phyloP scores from a whole-genome alignment of 2,329 filamentous ascomycete species.

The Neofusicoccum laricinum region DNA sequence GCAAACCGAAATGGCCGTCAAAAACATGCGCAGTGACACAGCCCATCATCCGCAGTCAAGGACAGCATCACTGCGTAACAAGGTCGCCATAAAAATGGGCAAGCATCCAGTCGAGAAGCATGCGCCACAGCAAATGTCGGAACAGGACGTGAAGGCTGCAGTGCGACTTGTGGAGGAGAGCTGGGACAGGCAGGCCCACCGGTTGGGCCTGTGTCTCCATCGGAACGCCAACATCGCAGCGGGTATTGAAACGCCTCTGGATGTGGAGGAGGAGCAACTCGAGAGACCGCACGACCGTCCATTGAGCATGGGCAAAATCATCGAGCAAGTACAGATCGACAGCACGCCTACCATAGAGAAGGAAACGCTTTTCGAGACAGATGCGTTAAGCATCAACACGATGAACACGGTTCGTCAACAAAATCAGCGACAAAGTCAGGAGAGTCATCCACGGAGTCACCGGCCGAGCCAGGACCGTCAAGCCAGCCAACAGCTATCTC shows the following conservation, averaged over 20 bases:
- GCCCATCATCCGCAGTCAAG: conserved; percentile 30
- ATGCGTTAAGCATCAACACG: neutral
- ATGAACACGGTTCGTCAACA: neutral
- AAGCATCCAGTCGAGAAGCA: conserved; percentile 26
- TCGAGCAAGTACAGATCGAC: conserved; percentile 45
- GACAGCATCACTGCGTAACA: conserved; percentile 32
- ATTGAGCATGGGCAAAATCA: conserved; percentile 38
- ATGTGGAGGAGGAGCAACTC: conserved; percentile 46
- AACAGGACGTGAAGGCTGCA: conserved; percentile 51
- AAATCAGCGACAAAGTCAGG: neutral
- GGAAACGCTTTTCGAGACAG: neutral
- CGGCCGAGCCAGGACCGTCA: neutral
- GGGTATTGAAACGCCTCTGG: conserved; percentile 41
- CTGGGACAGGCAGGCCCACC: conserved; percentile 49
- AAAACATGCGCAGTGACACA: conserved; percentile 45
- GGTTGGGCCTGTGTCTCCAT: conserved; percentile 46
- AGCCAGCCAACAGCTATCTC: neutral
- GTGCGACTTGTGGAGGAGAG: conserved; percentile 48
- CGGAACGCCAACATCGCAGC: conserved; percentile 47
- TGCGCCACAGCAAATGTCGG: conserved; percentile 33
- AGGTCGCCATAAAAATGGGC: conserved; percentile 30
- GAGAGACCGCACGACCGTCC: conserved; percentile 41
- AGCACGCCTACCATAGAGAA: conserved; percentile 29
- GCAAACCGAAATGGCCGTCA: conserved; percentile 55
- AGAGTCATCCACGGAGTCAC: neutral